Evolutionary conservation across 768 basidiomycete genomes (phyloP), one percentile per base, ranked within the genome.

Genomic region (Termitomyces sp.): DNA sequence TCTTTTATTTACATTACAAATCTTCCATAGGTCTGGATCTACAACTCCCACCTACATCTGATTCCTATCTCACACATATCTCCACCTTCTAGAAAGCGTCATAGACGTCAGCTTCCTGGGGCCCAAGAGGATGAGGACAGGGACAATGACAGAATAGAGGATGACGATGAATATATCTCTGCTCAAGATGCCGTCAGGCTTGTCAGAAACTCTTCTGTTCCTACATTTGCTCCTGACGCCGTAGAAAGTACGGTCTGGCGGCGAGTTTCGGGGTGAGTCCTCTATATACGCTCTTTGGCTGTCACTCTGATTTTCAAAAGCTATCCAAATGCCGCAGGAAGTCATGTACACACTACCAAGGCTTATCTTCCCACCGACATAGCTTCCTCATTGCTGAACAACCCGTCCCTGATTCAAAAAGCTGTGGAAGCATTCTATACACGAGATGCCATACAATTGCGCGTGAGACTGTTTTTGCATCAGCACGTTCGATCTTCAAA

Each of bases 371-470:
- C 97, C 5, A 59, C 76, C 16, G 90, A 93, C 53, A 82, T 98
- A 53, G 90, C 88, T 4, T 85, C 81, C 65, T 87, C 90, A 0
- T 75, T 99, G 31, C 68, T 76, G 7, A 71, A 75, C 10, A 75
- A 85, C 59, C 88, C 87, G 0, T 72, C 79, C 2, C 79, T 99
- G 14, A 77, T 95, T 16, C 94, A 98, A 64, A 89, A 86, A 65
- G 90, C 95, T 0, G 82, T 90, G 3, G 95, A 95, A 71, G 82
- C 90, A 4, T 99, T 99, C 70, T 99, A 99, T 70, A 97, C 95
- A 4, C 82, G 97, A 53, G 97, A 98, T 75, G 90, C 91, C 1
- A 77, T 88, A 14, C 94, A 95, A 69, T 75, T 98, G 53, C 85
- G 95, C 38, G 92, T 96, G 71, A 71, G 86, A 70, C 12, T 41